Conservation (phyloP, 768 basidiomycete species). For the Baorangia bicolor region DNA sequence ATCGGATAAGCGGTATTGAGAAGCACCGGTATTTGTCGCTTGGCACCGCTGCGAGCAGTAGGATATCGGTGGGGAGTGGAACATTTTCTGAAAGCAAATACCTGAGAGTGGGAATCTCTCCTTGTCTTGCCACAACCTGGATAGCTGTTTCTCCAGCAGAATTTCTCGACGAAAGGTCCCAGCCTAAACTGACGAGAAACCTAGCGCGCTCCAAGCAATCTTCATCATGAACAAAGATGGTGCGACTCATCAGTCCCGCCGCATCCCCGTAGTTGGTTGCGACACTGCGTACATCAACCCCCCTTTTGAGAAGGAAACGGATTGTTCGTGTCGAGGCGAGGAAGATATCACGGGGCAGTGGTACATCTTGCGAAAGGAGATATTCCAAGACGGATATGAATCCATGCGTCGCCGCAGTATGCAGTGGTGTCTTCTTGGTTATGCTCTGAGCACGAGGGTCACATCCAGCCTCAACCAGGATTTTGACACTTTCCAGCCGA, state of each 20-base stretch:
- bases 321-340: not conserved
- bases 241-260: not conserved
- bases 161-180: not conserved
- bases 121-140: not conserved
- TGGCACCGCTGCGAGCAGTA: not conserved
- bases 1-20: not conserved
- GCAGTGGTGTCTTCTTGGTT: not conserved
- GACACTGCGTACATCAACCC: not conserved
- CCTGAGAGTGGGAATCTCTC: not conserved
- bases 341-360: not conserved
- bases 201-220: not conserved
- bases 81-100: not conserved
- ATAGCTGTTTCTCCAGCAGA: not conserved
- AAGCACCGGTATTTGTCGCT: not conserved
- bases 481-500: not conserved
- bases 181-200: not conserved
- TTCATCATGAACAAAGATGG: not conserved
- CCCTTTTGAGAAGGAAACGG: not conserved
- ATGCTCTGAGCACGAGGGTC: not conserved
- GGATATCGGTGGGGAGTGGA: not conserved
- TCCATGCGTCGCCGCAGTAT: not conserved
- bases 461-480: slow-evolving; percentile 7
- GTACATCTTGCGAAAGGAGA: not conserved
- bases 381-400: not conserved
- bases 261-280: not conserved